A percentile compares a stretch with the other conserved stretches of the same genome.
phyloP scores from a whole-genome alignment of 2,329 filamentous ascomycete genomes.

The Boeremia exigua region DNA sequence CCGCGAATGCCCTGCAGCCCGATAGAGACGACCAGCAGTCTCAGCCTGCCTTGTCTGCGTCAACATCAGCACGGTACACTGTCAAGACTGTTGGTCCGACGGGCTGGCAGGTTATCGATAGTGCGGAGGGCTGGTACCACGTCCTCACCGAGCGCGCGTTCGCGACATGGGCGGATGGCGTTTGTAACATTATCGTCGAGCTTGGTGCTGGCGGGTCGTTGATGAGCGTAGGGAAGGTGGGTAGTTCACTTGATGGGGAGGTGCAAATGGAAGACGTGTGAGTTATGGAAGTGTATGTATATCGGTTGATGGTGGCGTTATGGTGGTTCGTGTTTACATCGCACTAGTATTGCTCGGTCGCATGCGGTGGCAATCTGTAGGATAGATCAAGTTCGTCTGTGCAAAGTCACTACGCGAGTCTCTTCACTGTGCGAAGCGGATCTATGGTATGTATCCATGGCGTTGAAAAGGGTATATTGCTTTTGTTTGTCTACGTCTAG shows the following conservation, averaged over 20 bases:
- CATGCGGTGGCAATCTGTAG: too few relatives aligned
- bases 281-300: not conserved
- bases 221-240: not conserved
- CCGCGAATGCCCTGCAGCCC: constrained; percentile 37
- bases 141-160: constrained; percentile 34
- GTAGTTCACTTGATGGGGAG: not conserved
- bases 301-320: not conserved
- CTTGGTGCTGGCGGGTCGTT: constrained; percentile 6
- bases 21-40: constrained; percentile 11
- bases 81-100: constrained; percentile 33
- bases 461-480: not conserved
- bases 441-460: too few relatives aligned
- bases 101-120: constrained; percentile 32
- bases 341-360: not conserved
- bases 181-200: constrained; percentile 41
- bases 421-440: too few relatives aligned
- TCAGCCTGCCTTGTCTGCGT: not conserved
- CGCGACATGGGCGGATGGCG: constrained; percentile 41
- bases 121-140: constrained; percentile 34
- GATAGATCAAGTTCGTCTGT: too few relatives aligned
- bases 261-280: constrained; percentile 4
- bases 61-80: not conserved
- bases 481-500: not conserved
- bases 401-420: too few relatives aligned
- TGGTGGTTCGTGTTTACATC: not conserved